A percentile compares a stretch with the other conserved stretches of the same genome.
phyloP scores from a whole-genome alignment of 2,329 filamentous ascomycete genomes.

The Stemphylium beticola region DNA sequence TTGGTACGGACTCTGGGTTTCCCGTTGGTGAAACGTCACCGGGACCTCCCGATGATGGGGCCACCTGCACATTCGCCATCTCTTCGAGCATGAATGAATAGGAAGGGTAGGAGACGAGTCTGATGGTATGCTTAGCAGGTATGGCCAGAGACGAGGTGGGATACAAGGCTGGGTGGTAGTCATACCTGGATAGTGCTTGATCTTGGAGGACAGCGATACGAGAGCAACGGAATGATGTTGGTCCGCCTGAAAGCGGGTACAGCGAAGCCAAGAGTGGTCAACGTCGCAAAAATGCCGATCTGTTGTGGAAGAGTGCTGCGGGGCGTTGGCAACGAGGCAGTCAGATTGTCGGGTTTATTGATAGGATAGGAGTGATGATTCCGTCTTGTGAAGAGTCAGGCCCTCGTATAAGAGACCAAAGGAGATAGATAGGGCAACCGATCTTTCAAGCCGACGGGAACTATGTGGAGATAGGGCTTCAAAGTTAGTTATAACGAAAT shows the following conservation, averaged over 20 bases:
- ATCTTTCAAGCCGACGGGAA: constrained; percentile 27
- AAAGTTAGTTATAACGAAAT: constrained; percentile 34
- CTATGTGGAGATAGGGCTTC: constrained; percentile 38
- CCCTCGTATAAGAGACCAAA: constrained; percentile 16
- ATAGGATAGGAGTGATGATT: constrained; percentile 15
- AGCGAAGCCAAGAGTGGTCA: constrained; percentile 35
- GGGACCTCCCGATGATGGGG: constrained; percentile 26
- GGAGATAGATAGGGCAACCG: constrained; percentile 20
- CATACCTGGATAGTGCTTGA: constrained; percentile 10
- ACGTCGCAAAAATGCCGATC: constrained; percentile 38
- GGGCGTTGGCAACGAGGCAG: constrained; percentile 18
- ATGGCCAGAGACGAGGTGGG: not conserved
- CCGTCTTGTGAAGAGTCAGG: constrained; percentile 20
- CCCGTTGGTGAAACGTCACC: constrained; percentile 40
- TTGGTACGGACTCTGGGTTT: constrained; percentile 24
- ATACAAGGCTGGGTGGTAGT: not conserved
- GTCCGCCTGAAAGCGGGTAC: constrained; percentile 27
- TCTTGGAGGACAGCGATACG: constrained; percentile 12
- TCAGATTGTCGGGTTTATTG: constrained; percentile 7
- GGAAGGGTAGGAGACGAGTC: constrained; percentile 1
- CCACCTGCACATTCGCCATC: constrained; percentile 34
- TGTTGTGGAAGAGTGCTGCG: constrained; percentile 26
- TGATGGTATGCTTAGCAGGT: constrained; percentile 7
- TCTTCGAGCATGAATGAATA: not conserved
- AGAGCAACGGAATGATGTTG: constrained; percentile 28